Conservation (phyloP, 2,329 filamentous ascomycete genomes). For the Xylaria sp. region DNA sequence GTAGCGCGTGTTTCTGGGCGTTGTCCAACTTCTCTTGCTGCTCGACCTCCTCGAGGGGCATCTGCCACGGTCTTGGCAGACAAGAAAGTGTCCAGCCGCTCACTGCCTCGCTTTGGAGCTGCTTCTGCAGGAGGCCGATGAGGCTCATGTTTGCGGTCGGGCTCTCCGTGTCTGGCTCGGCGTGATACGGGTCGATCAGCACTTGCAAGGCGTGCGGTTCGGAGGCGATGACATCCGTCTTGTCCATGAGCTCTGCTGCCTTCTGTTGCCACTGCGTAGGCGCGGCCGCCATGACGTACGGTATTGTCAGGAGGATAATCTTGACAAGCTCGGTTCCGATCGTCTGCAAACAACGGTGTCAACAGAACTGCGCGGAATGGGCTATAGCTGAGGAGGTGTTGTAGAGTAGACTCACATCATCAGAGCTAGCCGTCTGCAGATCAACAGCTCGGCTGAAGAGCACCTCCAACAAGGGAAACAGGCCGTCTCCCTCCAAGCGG, state of each 20-base stretch:
- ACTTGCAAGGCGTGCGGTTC: constrained; percentile 84
- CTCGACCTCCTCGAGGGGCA: constrained; percentile 63
- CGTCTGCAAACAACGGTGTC: constrained; percentile 45
- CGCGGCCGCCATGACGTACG: constrained; percentile 80
- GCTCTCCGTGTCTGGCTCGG: constrained; percentile 63
- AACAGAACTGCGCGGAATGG: not conserved
- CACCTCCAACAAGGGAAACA: constrained; percentile 84
- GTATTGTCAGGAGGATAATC: constrained; percentile 92
- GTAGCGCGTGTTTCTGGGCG: constrained; percentile 75
- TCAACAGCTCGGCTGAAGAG: constrained; percentile 92
- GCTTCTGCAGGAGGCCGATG: constrained; percentile 81
- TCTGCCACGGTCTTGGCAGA: constrained; percentile 69
- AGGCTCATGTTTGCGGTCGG: constrained; percentile 68
- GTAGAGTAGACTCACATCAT: constrained; percentile 68
- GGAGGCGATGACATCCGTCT: constrained; percentile 91
- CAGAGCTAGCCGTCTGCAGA: constrained; percentile 87
- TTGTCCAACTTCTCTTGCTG: constrained; percentile 61
- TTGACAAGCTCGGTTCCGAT: constrained; percentile 88
- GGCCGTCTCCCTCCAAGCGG: constrained; percentile 78
- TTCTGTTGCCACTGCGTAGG: constrained; percentile 72
- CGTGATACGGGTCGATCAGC: constrained; percentile 82
- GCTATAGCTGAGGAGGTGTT: not conserved
- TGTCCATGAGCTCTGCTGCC: constrained; percentile 80
- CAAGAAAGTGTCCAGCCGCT: constrained; percentile 75
- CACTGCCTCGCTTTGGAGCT: constrained; percentile 76